Conservation (phyloP, 805 yeast species). For the Yarrowia yakushimensis region DNA sequence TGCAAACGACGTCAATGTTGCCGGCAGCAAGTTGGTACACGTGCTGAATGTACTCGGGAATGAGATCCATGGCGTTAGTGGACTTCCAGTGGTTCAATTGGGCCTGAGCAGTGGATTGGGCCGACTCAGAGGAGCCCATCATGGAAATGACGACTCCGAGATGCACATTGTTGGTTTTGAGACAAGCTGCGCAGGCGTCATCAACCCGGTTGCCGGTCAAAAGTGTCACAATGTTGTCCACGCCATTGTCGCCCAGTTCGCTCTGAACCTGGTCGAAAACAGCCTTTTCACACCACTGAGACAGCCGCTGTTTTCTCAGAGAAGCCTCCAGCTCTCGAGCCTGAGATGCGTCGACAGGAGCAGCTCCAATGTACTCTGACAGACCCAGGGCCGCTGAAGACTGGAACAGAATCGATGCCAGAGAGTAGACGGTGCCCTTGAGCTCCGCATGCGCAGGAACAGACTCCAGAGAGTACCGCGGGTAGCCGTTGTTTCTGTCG, state of each 20-base stretch:
- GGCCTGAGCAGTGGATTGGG: conserved; percentile 1
- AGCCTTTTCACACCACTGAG: not conserved
- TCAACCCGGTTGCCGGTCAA: conserved; percentile 51
- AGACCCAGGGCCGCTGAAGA: not conserved
- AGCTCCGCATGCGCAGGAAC: not conserved
- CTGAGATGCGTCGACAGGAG: not conserved
- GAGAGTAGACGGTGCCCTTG: not conserved
- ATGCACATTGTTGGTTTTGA: conserved; percentile 61
- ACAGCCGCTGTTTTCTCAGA: not conserved
- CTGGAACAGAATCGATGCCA: conserved; percentile 20
- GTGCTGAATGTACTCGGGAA: conserved; percentile 31
- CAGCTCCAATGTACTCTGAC: not conserved
- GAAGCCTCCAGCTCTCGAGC: not conserved
- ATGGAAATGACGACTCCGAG: conserved; percentile 66
- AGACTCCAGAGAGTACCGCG: conserved; percentile 8
- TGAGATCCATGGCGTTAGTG: not conserved
- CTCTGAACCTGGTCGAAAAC: not conserved
- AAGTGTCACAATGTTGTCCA: conserved; percentile 43
- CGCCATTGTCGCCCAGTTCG: conserved; percentile 40
- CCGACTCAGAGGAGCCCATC: conserved; percentile 49
- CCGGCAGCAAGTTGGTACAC: conserved; percentile 25
- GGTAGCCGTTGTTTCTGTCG: conserved; percentile 12
- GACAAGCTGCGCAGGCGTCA: conserved; percentile 60
- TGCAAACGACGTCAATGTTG: conserved; percentile 28
- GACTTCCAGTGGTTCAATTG: conserved; percentile 14